Evolutionary conservation across 129 eudicot genomes (phyloP), one percentile per base, ranked within the genome.

Genomic region (Tagetes patula): DNA sequence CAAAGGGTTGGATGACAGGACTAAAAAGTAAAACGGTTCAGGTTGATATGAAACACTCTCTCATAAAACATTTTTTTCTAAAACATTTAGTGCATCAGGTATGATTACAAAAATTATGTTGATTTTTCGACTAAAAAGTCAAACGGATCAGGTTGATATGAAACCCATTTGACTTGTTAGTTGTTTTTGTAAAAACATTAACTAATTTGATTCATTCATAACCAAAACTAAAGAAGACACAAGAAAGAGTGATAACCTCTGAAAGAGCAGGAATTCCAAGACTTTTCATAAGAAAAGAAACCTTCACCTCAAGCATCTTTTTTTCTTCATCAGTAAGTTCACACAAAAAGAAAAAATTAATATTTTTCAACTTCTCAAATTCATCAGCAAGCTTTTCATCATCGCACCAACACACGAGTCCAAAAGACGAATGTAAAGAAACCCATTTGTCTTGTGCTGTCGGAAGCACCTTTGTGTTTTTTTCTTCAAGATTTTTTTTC

Each of bases 361-460:
- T 75, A 76, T 68, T 80, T 39, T 64, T 13, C n/a, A 64, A 64
- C 49, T 13, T 30, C 83, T 79, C 77, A 39, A 94, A 94, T 73
- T 94, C 97, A 67, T 82, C 83, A 77, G 79, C 79, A 42, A 94
- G 80, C 42, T 75, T 71, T 11, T 90, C 89, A 71, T 94, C 91
- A 80, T 90, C 93, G 73, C 84, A 84, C 97, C 97, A 94, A 76
- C 96, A 94, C 10, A 64, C 49, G 49, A 39, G 69, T 13, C 48
- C 48, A n/a, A 77, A 88, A 10, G 91, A 90, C 34, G 89, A 66
- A 77, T 90, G 88, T 67, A 94, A 81, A 1, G 98, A 94, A 58
- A 93, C 92, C 98, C 98, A 94, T 81, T 82, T 88, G 82, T 94
- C 89, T 39, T 80, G 83, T 42, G 75, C 61, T 4, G 98, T 85